Conservation (phyloP, 2,329 filamentous ascomycete genomes). For the Cercospora janseana region DNA sequence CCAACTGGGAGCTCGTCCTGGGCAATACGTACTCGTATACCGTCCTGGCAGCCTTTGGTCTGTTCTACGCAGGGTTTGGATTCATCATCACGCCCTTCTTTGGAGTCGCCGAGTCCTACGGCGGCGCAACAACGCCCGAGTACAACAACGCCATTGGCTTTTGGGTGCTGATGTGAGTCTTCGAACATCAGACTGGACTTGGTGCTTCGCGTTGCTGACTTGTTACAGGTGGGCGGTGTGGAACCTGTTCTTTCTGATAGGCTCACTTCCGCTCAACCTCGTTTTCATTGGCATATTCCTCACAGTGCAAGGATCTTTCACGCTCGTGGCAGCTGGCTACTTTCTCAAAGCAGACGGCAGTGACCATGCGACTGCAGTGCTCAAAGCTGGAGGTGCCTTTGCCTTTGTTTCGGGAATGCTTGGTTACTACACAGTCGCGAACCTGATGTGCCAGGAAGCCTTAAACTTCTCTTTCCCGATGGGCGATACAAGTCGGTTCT, state of each 20-base stretch:
- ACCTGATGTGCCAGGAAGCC: conserved; percentile 45
- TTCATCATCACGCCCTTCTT: conserved; percentile 50
- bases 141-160: conserved; percentile 53
- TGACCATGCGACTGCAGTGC: conserved; percentile 38
- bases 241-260: conserved; percentile 48
- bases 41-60: conserved; percentile 55
- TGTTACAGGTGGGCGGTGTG: conserved; percentile 46
- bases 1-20: conserved; percentile 55
- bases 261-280: conserved; percentile 47
- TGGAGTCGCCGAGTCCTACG: conserved; percentile 48
- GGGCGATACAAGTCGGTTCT: conserved; percentile 45
- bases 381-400: conserved; percentile 48
- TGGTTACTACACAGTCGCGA: conserved; percentile 48
- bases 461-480: conserved; percentile 42
- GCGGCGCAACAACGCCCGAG: conserved; percentile 40
- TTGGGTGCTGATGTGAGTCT: conserved; percentile 46
- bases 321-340: conserved; percentile 46
- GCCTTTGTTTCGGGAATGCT: conserved; percentile 49
- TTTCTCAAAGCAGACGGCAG: conserved; percentile 49
- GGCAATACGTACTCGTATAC: conserved; percentile 56
- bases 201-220: conserved; percentile 6
- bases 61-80: conserved; percentile 53
- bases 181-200: neutral
- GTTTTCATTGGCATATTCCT: conserved; percentile 52
- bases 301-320: conserved; percentile 48